A percentile compares a stretch with the other conserved stretches of the same genome.
Evolutionary conservation across 1,284 basidiomycete species (phyloP).

Genomic region (Pseudomicrostroma phylloplanum): DNA sequence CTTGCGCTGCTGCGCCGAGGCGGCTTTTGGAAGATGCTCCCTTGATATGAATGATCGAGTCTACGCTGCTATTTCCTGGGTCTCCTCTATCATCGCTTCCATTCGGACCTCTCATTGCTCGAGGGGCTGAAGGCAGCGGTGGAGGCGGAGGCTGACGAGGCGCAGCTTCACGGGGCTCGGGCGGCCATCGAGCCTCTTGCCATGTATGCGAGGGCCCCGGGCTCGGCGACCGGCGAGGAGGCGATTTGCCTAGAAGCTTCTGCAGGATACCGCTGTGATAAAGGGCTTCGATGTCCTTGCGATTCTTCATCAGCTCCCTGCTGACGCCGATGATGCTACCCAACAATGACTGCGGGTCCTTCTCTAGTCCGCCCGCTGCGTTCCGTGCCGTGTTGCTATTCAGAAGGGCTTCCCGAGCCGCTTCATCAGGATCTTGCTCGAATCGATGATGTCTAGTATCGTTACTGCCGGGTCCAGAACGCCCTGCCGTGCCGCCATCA

Average conservation of each 20-base stretch:
- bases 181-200: neutral
- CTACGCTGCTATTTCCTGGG: neutral
- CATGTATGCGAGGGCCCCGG: neutral
- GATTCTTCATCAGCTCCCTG: constrained; percentile 62
- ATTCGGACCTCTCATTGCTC: neutral
- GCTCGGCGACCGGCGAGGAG: constrained; percentile 6
- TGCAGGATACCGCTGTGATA: constrained; percentile 63
- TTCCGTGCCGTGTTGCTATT: constrained; percentile 12
- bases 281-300: constrained; percentile 59
- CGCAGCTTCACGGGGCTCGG: neutral
- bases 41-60: neutral
- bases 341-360: constrained; percentile 64
- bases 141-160: neutral
- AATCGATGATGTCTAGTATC: constrained; percentile 11
- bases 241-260: constrained; percentile 57
- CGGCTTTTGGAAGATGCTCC: neutral
- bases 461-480: neutral
- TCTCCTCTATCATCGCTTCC: neutral
- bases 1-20: no score
- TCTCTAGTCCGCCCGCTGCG: constrained; percentile 23
- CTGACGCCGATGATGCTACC: constrained; percentile 73
- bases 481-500: constrained; percentile 15
- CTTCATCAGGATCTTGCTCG: constrained; percentile 25
- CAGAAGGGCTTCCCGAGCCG: constrained; percentile 28
- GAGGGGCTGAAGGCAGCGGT: neutral